phyloP scores from a whole-genome alignment of 371 early-diverging fungal species.

The Mucor plumbeus region DNA sequence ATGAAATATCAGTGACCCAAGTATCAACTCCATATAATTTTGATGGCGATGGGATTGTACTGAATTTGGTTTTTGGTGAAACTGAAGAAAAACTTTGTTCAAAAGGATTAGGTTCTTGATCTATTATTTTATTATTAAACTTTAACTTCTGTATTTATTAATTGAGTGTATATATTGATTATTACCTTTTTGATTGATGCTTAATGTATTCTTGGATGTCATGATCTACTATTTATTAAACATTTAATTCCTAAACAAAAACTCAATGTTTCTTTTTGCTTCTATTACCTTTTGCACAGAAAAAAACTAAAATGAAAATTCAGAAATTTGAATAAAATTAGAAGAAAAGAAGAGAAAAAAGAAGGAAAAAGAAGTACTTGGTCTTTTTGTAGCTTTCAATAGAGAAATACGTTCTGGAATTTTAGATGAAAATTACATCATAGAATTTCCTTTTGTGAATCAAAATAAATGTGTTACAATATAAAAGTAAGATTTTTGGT shows the following conservation, averaged over 20 bases:
- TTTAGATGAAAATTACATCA: slow-evolving; percentile 10
- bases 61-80: neutral
- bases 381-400: neutral
- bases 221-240: neutral
- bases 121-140: slow-evolving; percentile 28
- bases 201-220: neutral
- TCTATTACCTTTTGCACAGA: neutral
- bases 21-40: slow-evolving; percentile 2
- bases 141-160: too few relatives aligned
- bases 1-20: slow-evolving; percentile 18
- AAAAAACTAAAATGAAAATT: neutral
- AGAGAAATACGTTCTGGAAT: neutral
- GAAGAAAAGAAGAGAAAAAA: neutral
- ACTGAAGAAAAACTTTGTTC: slow-evolving; percentile 77
- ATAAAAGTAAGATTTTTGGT: neutral
- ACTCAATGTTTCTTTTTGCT: too few relatives aligned
- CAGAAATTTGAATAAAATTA: neutral
- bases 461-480: neutral
- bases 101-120: slow-evolving; percentile 86
- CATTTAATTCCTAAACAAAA: neutral
- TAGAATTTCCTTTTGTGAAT: neutral
- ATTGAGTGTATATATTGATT: too few relatives aligned
- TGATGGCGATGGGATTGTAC: neutral
- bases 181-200: neutral
- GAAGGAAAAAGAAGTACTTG: neutral